Evolutionary conservation across 2,329 filamentous ascomycete species (phyloP).

Genomic region (Alternaria arborescens): DNA sequence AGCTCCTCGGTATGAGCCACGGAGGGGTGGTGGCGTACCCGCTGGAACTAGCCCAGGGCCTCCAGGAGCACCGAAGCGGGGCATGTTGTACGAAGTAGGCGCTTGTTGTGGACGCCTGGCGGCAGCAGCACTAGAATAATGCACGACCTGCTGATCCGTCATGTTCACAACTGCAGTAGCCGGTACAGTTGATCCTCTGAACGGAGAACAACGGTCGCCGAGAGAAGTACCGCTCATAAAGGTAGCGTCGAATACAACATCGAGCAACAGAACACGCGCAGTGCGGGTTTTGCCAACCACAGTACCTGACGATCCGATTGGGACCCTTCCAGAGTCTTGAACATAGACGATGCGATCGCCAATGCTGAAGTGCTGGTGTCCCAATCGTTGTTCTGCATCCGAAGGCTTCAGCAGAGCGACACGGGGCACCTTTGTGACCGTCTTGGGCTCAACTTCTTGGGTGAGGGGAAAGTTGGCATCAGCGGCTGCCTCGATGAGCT

Average conservation of each 20-base stretch:
- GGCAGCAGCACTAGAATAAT: constrained; percentile 65
- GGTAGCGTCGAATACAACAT: constrained; percentile 90
- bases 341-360: constrained; percentile 95
- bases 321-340: constrained; percentile 90
- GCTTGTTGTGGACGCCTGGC: constrained; percentile 62
- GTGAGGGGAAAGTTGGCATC: constrained; percentile 59
- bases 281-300: constrained; percentile 95
- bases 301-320: constrained; percentile 88
- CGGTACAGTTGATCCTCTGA: constrained; percentile 91
- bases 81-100: constrained; percentile 61
- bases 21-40: constrained; percentile 64
- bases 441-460: constrained; percentile 65
- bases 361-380: constrained; percentile 81
- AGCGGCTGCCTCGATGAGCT: constrained; percentile 77
- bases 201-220: constrained; percentile 87
- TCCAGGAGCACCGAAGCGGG: constrained; percentile 64
- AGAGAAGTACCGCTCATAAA: constrained; percentile 98
- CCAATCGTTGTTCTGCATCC: constrained; percentile 92
- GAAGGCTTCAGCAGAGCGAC: constrained; percentile 89
- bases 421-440: constrained; percentile 81
- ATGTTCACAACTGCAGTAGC: constrained; percentile 90
- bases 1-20: constrained; percentile 67
- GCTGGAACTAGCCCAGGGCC: constrained; percentile 69
- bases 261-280: constrained; percentile 80
- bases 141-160: constrained; percentile 80